Base-by-base conservation (phyloP, 352 stramenopile genomes). In the Globisporangium polare region DNA sequence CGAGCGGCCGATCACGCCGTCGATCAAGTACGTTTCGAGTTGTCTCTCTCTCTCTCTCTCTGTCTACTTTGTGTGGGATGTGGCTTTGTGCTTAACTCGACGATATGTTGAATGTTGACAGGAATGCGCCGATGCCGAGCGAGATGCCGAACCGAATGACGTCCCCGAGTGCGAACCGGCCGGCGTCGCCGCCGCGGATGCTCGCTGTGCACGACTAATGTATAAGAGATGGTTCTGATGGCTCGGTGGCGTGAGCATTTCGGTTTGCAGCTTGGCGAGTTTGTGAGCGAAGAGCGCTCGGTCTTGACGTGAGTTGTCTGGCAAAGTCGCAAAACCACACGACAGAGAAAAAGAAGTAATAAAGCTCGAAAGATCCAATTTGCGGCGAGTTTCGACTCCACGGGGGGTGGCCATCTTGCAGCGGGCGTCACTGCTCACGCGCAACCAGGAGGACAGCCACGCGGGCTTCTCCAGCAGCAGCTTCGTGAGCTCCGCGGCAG, bases 1-100 rank as follows among this genome's bases (percentile, higher is more conserved):
- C 39, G 86, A 95, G 54, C 75, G 79, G 18, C 83, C 83, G 1
- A 75, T 89, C 18, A 87, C 82, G 8, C 80, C 77, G 6, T 92
- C 83, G 2, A 90, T 92, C 73, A 79, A 78, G 69, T 88, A 67
- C 35, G 68, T 18, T 7, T 29, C 39, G 35, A 24, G 7, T 20
- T 20, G n/a, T 1, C 29, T 42, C 27, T 12, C 12, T 42, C 6
- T 12, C 4, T 20, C 17, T 1, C 29, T 42, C 27, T 12, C 12
- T 42, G 9, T 12, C 4, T 51, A 24, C 37, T 39, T 15, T 18
- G 10, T 65, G 2, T 29, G 1, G 9, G 3, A 9, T 12, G 10
- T 39, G 33, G 33, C 10, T 39, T 27, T 5, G 20, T 50, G 7
- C 7, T 33, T 33, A 33, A 8, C n/a, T 50, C n/a, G 43, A n/a